Percentiles rank a stretch among this genome's conserved stretches.
phyloP scores from a whole-genome alignment of 2,329 filamentous ascomycete genomes.

The Hortaea werneckii region DNA sequence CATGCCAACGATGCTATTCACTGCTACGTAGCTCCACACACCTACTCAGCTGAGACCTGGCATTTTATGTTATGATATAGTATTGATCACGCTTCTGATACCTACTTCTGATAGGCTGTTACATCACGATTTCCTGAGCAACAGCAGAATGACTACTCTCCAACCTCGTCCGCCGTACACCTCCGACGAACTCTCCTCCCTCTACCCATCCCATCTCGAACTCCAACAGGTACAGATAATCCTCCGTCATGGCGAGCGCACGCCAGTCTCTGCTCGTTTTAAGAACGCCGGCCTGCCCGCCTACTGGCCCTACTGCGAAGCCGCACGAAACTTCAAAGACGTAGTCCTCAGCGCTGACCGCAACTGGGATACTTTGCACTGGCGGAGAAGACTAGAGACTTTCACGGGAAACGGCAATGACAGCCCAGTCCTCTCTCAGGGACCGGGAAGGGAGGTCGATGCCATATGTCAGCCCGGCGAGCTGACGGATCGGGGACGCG shows the following conservation, averaged over 20 bases:
- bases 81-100: too few relatives aligned
- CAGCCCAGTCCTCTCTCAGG: constrained; percentile 55
- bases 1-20: too few relatives aligned
- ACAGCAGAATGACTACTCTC: constrained; percentile 61
- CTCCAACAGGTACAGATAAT: constrained; percentile 83
- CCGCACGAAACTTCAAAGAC: constrained; percentile 59
- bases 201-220: constrained; percentile 73
- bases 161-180: constrained; percentile 67
- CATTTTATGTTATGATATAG: too few relatives aligned
- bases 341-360: constrained; percentile 47
- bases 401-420: constrained; percentile 49
- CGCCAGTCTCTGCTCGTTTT: constrained; percentile 80
- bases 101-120: too few relatives aligned
- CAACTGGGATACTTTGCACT: constrained; percentile 50
- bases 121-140: background rate
- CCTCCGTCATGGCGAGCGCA: constrained; percentile 49
- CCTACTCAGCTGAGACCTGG: too few relatives aligned
- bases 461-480: constrained; percentile 61
- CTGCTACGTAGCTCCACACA: too few relatives aligned
- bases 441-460: constrained; percentile 61
- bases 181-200: constrained; percentile 62
- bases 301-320: constrained; percentile 86
- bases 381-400: constrained; percentile 68
- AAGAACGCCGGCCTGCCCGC: constrained; percentile 45
- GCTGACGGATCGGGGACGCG: constrained; percentile 40